These are phyloP conservation scores for Fremontodendron californicum DNA, from an alignment of 345 rosid species.

Conservation along the genomic window DNA sequence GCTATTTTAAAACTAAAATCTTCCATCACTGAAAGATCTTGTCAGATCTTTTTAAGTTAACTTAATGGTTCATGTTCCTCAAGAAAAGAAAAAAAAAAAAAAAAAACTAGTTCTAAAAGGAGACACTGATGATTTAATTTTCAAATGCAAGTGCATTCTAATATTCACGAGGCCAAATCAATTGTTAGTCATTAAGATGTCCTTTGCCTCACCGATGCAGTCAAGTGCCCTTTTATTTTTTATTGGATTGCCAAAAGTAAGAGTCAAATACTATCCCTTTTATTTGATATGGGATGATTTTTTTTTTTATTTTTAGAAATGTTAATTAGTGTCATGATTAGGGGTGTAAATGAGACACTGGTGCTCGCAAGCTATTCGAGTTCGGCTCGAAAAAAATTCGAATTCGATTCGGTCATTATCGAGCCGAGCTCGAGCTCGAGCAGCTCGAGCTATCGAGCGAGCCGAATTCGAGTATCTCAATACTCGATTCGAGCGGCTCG, in stretches of 20 bases:
- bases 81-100: background rate
- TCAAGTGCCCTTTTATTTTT: background rate
- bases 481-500: too few species aligned
- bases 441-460: too few species aligned
- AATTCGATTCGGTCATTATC: too few species aligned
- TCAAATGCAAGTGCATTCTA: background rate
- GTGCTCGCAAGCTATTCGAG: too few species aligned
- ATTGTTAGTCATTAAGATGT: background rate
- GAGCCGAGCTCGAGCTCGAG: too few species aligned
- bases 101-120: too few species aligned
- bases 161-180: slow-evolving; percentile 5
- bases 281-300: background rate
- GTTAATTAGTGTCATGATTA: too few species aligned
- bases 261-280: background rate
- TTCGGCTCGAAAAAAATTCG: too few species aligned
- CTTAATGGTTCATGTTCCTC: background rate
- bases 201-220: background rate
- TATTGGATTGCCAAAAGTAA: background rate
- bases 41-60: background rate
- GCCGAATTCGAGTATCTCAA: too few species aligned
- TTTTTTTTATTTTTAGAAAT: background rate
- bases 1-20: background rate
- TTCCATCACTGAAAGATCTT: background rate
- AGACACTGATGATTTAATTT: background rate
- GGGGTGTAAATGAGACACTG: too few species aligned